Conservation (phyloP, 225 moss, liverwort and hornwort species). For the Polytrichum formosum region DNA sequence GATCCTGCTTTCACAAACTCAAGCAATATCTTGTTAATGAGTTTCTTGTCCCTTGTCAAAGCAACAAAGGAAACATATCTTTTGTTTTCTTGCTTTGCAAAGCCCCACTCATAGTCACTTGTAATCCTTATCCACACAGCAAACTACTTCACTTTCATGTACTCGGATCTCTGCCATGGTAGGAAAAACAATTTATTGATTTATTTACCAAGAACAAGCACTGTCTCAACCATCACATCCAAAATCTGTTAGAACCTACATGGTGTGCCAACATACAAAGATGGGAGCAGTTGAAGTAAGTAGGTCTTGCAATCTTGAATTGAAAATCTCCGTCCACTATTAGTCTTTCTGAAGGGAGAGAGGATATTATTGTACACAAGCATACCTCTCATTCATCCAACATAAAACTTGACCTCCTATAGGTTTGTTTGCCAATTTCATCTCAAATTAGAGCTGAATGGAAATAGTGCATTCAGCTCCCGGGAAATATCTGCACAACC, state of each 20-base stretch:
- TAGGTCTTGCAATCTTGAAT: slow-evolving; percentile 83
- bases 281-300: slow-evolving; percentile 62
- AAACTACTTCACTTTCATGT: slow-evolving; percentile 82
- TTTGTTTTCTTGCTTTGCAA: slow-evolving; percentile 12
- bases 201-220: slow-evolving; percentile 68
- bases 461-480: too few species aligned
- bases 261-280: slow-evolving; percentile 55
- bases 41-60: slow-evolving; percentile 63
- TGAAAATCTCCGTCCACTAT: slow-evolving; percentile 76
- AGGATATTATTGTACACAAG: too few species aligned
- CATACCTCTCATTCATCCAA: too few species aligned
- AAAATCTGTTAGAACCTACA: background rate
- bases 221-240: slow-evolving; percentile 62
- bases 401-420: too few species aligned
- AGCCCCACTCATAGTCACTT: slow-evolving; percentile 43
- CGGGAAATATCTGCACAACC: too few species aligned
- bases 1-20: slow-evolving; percentile 42
- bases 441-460: too few species aligned
- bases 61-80: slow-evolving; percentile 45
- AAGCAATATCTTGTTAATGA: slow-evolving; percentile 60
- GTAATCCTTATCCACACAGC: slow-evolving; percentile 55
- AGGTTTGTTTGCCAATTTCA: too few species aligned
- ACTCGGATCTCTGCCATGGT: slow-evolving; percentile 84
- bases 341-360: slow-evolving; percentile 26
- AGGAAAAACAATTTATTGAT: slow-evolving; percentile 58